Conservation (phyloP, 768 basidiomycete species). For the Leccinum pellstonianum region DNA sequence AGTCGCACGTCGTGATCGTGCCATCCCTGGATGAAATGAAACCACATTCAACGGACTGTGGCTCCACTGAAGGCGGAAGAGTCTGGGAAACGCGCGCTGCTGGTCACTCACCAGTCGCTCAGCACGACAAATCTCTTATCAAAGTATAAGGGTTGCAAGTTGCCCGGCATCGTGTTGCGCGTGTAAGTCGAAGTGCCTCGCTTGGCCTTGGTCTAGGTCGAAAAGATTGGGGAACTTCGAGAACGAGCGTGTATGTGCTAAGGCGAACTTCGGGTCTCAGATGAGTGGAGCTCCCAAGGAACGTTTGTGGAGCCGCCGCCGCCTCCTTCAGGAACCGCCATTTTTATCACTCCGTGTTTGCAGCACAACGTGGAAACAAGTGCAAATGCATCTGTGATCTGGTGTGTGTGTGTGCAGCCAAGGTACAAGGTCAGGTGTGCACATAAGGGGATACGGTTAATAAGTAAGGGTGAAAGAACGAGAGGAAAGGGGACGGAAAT, state of each 20-base stretch:
- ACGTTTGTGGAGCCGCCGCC: slow-evolving; percentile 19
- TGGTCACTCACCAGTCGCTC: slow-evolving; percentile 75
- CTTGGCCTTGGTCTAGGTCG: not conserved
- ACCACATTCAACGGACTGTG: not conserved
- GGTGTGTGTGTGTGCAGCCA: not conserved
- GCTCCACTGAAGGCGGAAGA: not conserved
- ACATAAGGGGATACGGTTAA: slow-evolving; percentile 7
- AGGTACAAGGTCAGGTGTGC: not conserved
- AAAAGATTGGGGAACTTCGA: not conserved
- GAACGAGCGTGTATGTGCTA: not conserved
- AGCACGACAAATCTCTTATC: slow-evolving; percentile 85
- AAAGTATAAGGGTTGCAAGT: slow-evolving; percentile 27
- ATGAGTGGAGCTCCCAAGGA: slow-evolving; percentile 3
- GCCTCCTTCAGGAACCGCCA: not conserved
- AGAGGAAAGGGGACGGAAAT: not conserved
- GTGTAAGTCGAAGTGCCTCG: not conserved
- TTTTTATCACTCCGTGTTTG: slow-evolving; percentile 23
- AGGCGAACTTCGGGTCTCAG: not conserved
- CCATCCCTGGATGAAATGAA: slow-evolving; percentile 56
- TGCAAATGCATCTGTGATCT: not conserved
- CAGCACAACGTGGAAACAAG: not conserved
- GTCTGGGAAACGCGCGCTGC: not conserved
- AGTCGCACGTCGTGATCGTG: slow-evolving; percentile 90
- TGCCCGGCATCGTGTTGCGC: slow-evolving; percentile 13
- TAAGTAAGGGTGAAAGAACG: slow-evolving; percentile 18